Evolutionary conservation across 495 filamentous ascomycete genomes (phyloP).

Genomic region (Xylona heveae): DNA sequence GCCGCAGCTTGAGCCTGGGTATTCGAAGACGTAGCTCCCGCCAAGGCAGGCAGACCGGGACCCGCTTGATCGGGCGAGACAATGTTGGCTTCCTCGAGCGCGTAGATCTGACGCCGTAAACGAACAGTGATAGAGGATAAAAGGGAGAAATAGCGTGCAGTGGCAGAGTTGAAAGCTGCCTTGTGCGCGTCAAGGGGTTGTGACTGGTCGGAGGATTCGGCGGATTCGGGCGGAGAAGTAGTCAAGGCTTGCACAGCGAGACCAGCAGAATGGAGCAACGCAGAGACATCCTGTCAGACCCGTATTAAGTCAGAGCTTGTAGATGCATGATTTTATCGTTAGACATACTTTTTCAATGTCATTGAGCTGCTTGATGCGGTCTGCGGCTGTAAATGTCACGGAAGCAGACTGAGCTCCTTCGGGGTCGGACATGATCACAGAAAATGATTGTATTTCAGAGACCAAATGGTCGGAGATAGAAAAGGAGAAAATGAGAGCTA

Average conservation of each 20-base stretch:
- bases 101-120: conserved; percentile 57
- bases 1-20: not conserved
- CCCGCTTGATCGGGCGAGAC: conserved; percentile 25
- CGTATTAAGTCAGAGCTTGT: not conserved
- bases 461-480: no score
- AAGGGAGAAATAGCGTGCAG: conserved; percentile 44
- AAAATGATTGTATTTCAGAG: no score
- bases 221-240: conserved; percentile 16
- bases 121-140: conserved; percentile 47
- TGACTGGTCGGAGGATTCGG: conserved; percentile 4
- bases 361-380: conserved; percentile 59
- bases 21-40: conserved; percentile 3
- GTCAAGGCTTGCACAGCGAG: conserved; percentile 49
- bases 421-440: no score
- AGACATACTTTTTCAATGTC: conserved; percentile 47
- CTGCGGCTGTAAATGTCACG: conserved; percentile 39
- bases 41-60: conserved; percentile 9
- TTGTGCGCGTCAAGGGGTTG: conserved; percentile 26
- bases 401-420: no score
- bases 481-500: no score
- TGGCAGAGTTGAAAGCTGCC: conserved; percentile 34
- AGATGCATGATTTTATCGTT: conserved; percentile 19
- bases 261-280: conserved; percentile 45
- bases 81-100: conserved; percentile 56
- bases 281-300: conserved; percentile 29